phyloP scores from a whole-genome alignment of 768 basidiomycete species.

The Polyporus arcularius region DNA sequence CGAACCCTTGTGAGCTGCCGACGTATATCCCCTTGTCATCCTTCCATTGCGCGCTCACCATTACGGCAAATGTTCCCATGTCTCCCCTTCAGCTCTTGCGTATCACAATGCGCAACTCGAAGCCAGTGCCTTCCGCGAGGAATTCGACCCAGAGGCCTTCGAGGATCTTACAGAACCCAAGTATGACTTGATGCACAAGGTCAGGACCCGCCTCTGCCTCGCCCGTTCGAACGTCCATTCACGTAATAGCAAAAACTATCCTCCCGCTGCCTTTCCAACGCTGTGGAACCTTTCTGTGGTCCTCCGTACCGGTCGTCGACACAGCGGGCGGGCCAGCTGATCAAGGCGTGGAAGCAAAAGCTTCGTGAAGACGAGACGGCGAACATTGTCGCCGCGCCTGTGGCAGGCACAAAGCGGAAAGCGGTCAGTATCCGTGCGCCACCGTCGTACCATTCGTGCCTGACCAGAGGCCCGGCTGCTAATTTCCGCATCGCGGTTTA shows the following conservation, averaged over 20 bases:
- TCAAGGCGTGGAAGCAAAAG: slow-evolving; percentile 71
- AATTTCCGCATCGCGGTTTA: slow-evolving; percentile 2
- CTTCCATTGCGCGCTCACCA: neutral
- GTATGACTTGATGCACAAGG: slow-evolving; percentile 77
- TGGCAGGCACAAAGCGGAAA: slow-evolving; percentile 68
- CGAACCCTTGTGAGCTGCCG: slow-evolving; percentile 76
- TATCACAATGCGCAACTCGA: slow-evolving; percentile 90
- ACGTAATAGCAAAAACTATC: slow-evolving; percentile 15
- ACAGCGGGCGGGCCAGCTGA: slow-evolving; percentile 67
- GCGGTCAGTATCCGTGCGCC: slow-evolving; percentile 47
- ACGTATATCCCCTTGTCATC: neutral
- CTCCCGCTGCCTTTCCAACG: slow-evolving; percentile 6
- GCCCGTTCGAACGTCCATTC: slow-evolving; percentile 2
- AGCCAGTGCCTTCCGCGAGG: slow-evolving; percentile 89
- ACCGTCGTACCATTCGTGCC: slow-evolving; percentile 5
- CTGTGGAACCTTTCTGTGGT: slow-evolving; percentile 3
- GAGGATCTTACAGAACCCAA: slow-evolving; percentile 85
- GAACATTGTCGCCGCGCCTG: slow-evolving; percentile 41
- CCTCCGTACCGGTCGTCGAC: neutral
- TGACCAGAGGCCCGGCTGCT: slow-evolving; percentile 4
- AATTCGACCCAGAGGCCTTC: slow-evolving; percentile 75
- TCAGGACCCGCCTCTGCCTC: slow-evolving; percentile 32
- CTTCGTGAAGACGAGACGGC: slow-evolving; percentile 67
- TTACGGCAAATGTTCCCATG: neutral
- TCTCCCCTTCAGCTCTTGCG: slow-evolving; percentile 59